phyloP scores from a whole-genome alignment of 345 rosid genomes.

The Murraya paniculata region DNA sequence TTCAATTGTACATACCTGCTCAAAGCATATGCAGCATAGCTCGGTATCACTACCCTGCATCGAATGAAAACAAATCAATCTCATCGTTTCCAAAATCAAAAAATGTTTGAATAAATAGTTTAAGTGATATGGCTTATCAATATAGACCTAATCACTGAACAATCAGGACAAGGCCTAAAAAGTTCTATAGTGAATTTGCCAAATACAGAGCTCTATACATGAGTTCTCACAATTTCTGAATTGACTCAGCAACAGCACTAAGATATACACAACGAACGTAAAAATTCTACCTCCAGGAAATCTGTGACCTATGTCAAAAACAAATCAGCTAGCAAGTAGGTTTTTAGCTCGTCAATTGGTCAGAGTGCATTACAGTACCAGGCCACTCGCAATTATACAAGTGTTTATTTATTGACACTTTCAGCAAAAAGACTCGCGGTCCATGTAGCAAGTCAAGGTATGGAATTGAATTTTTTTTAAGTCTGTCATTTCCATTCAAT shows the following conservation, averaged over 20 bases:
- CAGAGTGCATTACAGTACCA: background rate
- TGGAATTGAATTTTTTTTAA: background rate
- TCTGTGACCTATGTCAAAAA: background rate
- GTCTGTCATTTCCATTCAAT: background rate
- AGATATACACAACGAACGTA: background rate
- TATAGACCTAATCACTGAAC: background rate
- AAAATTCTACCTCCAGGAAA: background rate
- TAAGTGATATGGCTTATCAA: background rate
- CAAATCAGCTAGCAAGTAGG: background rate
- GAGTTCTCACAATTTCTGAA: background rate
- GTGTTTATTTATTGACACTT: background rate
- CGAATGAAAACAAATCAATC: constrained; percentile 11
- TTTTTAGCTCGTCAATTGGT: background rate
- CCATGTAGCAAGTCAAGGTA: background rate
- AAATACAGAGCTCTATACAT: background rate
- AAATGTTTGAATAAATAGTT: background rate
- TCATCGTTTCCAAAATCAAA: background rate
- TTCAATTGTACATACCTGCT: constrained; percentile 91
- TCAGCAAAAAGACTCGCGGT: background rate
- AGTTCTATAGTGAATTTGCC: background rate
- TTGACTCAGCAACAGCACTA: background rate
- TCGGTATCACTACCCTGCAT: constrained; percentile 78
- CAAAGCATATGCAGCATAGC: constrained; percentile 95
- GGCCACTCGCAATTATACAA: background rate
- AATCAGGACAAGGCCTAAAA: background rate